phyloP scores from a whole-genome alignment of 306 rosid genomes.

The Prunus persica region Prunus_persica_NCBIv2 NC_034015.1:22219001-22219500 shows the following conservation, averaged over 20 bases:
- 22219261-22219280: neutral
- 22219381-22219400: neutral
- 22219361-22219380: neutral
- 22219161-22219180: slow-evolving; percentile 2
- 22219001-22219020: slow-evolving; percentile 87
- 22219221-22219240: neutral
- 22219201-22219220: neutral
- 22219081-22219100: slow-evolving; percentile 87
- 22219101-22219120: slow-evolving; percentile 92
- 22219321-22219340: neutral
- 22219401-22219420: neutral
- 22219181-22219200: neutral
- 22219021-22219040: slow-evolving; percentile 88
- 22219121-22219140: slow-evolving; percentile 73
- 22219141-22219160: slow-evolving; percentile 29
- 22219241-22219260: neutral
- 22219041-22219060: slow-evolving; percentile 90
- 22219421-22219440: neutral
- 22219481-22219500: neutral
- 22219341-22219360: neutral
- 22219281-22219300: neutral
- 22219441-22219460: neutral
- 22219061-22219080: slow-evolving; percentile 84
- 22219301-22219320: slow-evolving; percentile 2
- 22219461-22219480: neutral